Conservation (phyloP, 192 early-diverging fungal species). For the Backusella westeae region DNA sequence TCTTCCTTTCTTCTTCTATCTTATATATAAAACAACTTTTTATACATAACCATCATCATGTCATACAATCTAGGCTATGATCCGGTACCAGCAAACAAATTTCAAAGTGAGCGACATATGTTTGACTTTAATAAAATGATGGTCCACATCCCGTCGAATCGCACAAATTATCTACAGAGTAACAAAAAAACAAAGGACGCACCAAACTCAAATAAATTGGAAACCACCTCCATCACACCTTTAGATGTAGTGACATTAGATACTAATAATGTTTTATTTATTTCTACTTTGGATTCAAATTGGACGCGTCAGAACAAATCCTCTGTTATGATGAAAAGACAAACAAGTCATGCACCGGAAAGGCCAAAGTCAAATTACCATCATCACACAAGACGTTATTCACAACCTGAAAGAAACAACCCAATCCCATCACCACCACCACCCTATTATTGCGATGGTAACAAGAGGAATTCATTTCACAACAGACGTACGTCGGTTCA, state of each 20-base stretch:
- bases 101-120: conserved; percentile 4
- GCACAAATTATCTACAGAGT: not conserved
- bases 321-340: not conserved
- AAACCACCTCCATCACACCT: not conserved
- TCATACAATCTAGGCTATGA: not conserved
- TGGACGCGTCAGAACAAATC: not conserved
- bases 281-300: not conserved
- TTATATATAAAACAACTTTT: not conserved
- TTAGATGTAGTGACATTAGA: not conserved
- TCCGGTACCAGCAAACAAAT: not conserved
- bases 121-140: conserved; percentile 1
- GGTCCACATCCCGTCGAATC: not conserved
- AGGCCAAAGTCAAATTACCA: not conserved
- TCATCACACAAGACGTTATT: not conserved
- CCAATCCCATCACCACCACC: not conserved
- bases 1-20: not conserved
- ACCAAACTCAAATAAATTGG: not conserved
- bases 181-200: not conserved
- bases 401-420: not conserved
- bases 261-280: not conserved
- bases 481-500: conserved; percentile 1
- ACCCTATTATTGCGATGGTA: not conserved
- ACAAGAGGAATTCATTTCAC: not conserved
- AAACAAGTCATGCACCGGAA: not conserved
- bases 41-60: not conserved